Conservation (phyloP, 805 yeast species). For the Wickerhamiella siamensis region DNA sequence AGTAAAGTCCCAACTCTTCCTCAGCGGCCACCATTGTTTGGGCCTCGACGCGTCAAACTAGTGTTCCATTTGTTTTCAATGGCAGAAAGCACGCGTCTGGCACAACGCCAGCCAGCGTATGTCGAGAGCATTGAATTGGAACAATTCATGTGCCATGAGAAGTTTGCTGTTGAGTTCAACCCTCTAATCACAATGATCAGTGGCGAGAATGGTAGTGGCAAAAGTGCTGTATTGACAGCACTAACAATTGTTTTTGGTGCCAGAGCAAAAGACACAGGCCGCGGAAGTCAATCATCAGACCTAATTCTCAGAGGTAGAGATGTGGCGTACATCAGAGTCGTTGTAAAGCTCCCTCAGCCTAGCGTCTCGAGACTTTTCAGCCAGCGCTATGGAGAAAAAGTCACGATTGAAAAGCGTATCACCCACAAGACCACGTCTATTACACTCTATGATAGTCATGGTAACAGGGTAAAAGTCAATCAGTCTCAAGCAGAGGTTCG, state of each 20-base stretch:
- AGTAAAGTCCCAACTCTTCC: too few species aligned
- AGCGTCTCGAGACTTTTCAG: slow-evolving; percentile 54
- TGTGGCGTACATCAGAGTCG: slow-evolving; percentile 53
- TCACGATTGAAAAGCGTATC: slow-evolving; percentile 56
- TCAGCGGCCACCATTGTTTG: too few species aligned
- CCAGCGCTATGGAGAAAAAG: slow-evolving; percentile 45
- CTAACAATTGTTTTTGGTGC: slow-evolving; percentile 80
- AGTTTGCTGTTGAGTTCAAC: slow-evolving; percentile 60
- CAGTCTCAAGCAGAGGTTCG: slow-evolving; percentile 51
- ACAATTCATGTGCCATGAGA: slow-evolving; percentile 38
- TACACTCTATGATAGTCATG: slow-evolving; percentile 37
- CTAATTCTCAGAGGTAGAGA: slow-evolving; percentile 65
- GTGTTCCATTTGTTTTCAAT: too few species aligned
- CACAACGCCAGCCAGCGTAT: background rate
- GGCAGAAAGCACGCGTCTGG: too few species aligned
- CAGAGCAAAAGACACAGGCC: slow-evolving; percentile 69
- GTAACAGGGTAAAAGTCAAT: slow-evolving; percentile 43
- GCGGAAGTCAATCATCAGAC: slow-evolving; percentile 59
- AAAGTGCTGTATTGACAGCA: slow-evolving; percentile 77
- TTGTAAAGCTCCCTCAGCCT: slow-evolving; percentile 37
- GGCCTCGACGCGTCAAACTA: too few species aligned
- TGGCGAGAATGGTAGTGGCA: slow-evolving; percentile 87
- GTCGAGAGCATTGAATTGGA: slow-evolving; percentile 33
- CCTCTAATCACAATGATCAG: slow-evolving; percentile 74
- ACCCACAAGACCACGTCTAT: slow-evolving; percentile 35